phyloP scores from a whole-genome alignment of 2,329 filamentous ascomycete species.

The Dothiorella sarmentorum region DNA sequence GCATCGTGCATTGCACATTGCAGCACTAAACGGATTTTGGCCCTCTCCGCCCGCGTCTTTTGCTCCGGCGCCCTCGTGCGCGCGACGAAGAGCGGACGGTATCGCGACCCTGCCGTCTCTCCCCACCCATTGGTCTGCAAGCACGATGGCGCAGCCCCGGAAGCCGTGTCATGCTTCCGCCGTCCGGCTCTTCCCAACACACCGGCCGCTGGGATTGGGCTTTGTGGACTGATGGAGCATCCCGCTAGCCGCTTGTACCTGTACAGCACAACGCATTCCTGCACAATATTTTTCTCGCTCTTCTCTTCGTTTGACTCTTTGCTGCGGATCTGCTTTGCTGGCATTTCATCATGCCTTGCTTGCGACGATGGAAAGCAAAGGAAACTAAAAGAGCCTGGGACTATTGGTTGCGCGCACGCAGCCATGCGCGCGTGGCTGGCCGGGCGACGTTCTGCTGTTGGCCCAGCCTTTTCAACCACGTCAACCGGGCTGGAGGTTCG shows the following conservation, averaged over 20 bases:
- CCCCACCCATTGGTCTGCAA: not conserved
- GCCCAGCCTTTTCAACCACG: not conserved
- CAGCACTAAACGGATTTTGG: not conserved
- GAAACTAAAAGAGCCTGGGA: not conserved
- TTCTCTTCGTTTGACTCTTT: not conserved
- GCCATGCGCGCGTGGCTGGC: slow-evolving; percentile 4
- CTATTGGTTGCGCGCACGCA: not conserved
- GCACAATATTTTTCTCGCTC: not conserved
- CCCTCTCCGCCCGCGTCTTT: not conserved
- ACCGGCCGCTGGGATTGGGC: slow-evolving; percentile 3
- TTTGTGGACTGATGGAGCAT: not conserved
- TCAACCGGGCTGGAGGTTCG: slow-evolving; percentile 9
- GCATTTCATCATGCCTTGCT: slow-evolving; percentile 4
- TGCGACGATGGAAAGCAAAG: not conserved
- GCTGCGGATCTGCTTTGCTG: not conserved
- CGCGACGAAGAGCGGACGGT: not conserved
- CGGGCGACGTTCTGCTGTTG: slow-evolving; percentile 2
- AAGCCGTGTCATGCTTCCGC: slow-evolving; percentile 14
- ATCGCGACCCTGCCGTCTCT: not conserved
- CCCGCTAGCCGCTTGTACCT: slow-evolving; percentile 9
- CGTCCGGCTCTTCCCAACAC: slow-evolving; percentile 5
- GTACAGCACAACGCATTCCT: slow-evolving; percentile 5
- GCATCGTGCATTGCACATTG: slow-evolving; percentile 7
- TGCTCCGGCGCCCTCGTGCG: not conserved
- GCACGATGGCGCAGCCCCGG: slow-evolving; percentile 3